These are phyloP conservation scores for Penicillium italicum DNA, from an alignment of 2,329 filamentous ascomycete species.

Conservation along the genomic window DNA sequence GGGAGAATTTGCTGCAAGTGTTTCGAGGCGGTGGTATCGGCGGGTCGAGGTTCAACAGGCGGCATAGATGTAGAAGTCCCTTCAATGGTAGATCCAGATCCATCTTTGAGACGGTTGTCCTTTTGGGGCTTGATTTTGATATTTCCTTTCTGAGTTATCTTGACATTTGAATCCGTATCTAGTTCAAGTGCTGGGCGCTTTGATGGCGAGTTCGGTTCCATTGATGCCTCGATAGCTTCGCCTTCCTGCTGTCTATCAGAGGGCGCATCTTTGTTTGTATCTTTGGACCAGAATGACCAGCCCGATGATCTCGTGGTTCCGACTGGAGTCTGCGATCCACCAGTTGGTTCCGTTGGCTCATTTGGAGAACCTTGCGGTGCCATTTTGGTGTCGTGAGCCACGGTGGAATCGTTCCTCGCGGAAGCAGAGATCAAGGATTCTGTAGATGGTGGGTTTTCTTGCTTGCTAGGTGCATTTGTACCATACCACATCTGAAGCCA, in stretches of 20 bases:
- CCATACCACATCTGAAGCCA: constrained; percentile 47
- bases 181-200: constrained; percentile 18
- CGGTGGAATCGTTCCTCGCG: constrained; percentile 9
- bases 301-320: constrained; percentile 32
- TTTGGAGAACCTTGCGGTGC: constrained; percentile 18
- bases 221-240: constrained; percentile 25
- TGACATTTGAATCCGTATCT: constrained; percentile 23
- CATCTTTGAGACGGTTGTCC: constrained; percentile 25
- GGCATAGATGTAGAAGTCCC: constrained; percentile 15
- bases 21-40: constrained; percentile 34
- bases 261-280: constrained; percentile 27
- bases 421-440: constrained; percentile 9
- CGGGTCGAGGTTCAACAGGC: constrained; percentile 24
- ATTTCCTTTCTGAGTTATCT: constrained; percentile 28
- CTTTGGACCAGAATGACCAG: constrained; percentile 44
- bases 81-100: constrained; percentile 17
- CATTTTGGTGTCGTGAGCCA: constrained; percentile 14
- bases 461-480: constrained; percentile 23
- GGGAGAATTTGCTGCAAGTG: constrained; percentile 37
- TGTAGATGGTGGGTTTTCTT: constrained; percentile 22
- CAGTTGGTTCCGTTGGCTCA: constrained; percentile 22
- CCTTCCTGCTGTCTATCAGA: constrained; percentile 25
- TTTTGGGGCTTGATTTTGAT: constrained; percentile 30
- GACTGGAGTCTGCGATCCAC: constrained; percentile 21
- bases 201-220: constrained; percentile 18